These are phyloP conservation scores for Leishmania turanica DNA, from an alignment of 208 protist genomes.

Conservation along the genomic window DNA sequence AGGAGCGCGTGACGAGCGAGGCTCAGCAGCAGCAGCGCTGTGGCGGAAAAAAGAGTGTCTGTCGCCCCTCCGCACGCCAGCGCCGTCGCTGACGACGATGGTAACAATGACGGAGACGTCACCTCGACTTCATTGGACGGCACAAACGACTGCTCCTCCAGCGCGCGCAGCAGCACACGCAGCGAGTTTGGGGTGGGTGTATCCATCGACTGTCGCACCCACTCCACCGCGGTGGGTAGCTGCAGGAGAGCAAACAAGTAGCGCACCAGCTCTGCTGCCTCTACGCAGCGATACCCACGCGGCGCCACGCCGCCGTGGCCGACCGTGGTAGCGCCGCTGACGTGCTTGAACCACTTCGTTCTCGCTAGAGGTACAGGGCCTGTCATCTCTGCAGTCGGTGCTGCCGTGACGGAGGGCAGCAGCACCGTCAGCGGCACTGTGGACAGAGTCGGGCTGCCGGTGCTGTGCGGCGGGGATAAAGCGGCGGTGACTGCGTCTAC, in stretches of 20 bases:
- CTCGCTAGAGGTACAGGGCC: neutral
- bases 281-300: slow-evolving; percentile 23
- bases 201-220: slow-evolving; percentile 26
- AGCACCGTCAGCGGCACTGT: slow-evolving; percentile 19
- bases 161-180: slow-evolving; percentile 25
- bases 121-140: slow-evolving; percentile 10
- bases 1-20: slow-evolving; percentile 33
- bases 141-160: slow-evolving; percentile 29
- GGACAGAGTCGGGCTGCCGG: neutral
- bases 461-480: neutral
- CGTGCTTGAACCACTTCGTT: neutral
- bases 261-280: slow-evolving; percentile 32
- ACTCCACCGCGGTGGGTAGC: slow-evolving; percentile 23
- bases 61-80: slow-evolving; percentile 17
- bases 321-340: neutral
- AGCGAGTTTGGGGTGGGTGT: slow-evolving; percentile 25
- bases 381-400: neutral
- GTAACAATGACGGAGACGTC: slow-evolving; percentile 3
- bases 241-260: slow-evolving; percentile 27
- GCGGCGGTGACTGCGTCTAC: neutral
- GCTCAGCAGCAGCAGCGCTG: slow-evolving; percentile 35
- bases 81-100: slow-evolving; percentile 9
- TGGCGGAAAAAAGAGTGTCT: slow-evolving; percentile 33
- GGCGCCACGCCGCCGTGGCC: neutral
- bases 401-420: slow-evolving; percentile 4